Base-by-base conservation (phyloP, 2,329 filamentous ascomycete genomes). In the Cordyceps sp. region DNA sequence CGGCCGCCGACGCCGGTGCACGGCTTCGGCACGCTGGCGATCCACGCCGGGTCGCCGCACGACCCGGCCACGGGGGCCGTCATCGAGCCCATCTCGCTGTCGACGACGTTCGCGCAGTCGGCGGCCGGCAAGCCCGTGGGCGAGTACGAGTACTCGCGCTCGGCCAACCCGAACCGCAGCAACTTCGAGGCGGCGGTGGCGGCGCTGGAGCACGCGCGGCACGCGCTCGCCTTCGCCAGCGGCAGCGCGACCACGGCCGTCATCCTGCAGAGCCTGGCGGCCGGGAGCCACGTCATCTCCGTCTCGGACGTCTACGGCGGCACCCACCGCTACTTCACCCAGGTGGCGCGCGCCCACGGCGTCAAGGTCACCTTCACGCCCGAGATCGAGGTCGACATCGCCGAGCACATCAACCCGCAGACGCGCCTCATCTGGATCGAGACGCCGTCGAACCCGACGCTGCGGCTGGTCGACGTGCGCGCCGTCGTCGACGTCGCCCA, bases 281-380 rank as follows among this genome's bases (percentile, higher is more conserved):
- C 80, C 10, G 86, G 85, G 39, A 90, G 83, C 30, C 90, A 98
- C 60, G 83, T 98, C 47, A 78, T 98, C 46, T 94, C 85, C 38
- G 84, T 98, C 30, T 93, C 85, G 29, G 90, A 98, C 55, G 86
- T 98, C 46, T 98, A 98, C 56, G 90, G 90, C 45, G 90, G 90
- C 45, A 98, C 90, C 26, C 90, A 98, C 62, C 73, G 90, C 48
- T 98, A 98, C 66, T 98, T 98, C 66, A 98, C 90, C 42, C 86
- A 94, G 61, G 90, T 96, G 31, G 90, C 90, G 35, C 76, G 83
- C 47, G 85, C 90, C 18, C 90, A 98, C 56, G 84, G 88, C 47
- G 84, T 98, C 33, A 74, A 80, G 45, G 90, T 96, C 39, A 93
- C 88, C 31, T 98, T 98, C 57, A 88, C 85, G 5, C 84, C 85